These are phyloP conservation scores for Fusarium buharicum DNA, from an alignment of 2,329 filamentous ascomycete species.

Conservation along the genomic window DNA sequence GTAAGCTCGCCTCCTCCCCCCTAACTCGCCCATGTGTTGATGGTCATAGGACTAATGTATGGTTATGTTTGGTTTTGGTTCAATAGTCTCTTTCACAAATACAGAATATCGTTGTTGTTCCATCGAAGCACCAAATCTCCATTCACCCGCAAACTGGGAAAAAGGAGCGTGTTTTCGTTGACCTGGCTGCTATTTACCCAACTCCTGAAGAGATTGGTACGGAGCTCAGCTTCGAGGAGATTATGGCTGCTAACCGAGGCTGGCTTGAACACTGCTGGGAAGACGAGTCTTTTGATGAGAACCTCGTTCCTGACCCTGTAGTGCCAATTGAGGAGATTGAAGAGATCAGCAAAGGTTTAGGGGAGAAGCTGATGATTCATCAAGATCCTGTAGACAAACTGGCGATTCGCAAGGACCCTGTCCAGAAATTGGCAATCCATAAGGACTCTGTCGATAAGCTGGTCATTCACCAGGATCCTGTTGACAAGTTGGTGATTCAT, in stretches of 20 bases:
- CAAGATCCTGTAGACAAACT: constrained; percentile 43
- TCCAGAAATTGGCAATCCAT: constrained; percentile 22
- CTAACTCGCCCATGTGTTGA: constrained; percentile 76
- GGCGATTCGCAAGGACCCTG: constrained; percentile 20
- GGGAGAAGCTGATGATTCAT: constrained; percentile 44
- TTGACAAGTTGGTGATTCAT: constrained; percentile 22
- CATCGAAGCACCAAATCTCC: constrained; percentile 79
- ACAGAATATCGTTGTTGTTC: constrained; percentile 74
- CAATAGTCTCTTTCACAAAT: constrained; percentile 69
- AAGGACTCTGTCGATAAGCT: constrained; percentile 15
- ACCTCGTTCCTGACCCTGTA: constrained; percentile 45
- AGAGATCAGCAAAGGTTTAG: constrained; percentile 44
- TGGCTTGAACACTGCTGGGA: constrained; percentile 70
- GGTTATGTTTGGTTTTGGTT: constrained; percentile 55
- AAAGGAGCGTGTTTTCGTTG: constrained; percentile 86
- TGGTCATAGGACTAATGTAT: constrained; percentile 95
- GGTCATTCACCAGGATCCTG: constrained; percentile 19
- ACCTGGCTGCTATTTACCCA: constrained; percentile 87
- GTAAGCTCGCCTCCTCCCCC: constrained; percentile 64
- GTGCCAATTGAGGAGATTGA: constrained; percentile 47
- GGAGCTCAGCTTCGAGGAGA: constrained; percentile 91
- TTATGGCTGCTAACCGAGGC: constrained; percentile 81
- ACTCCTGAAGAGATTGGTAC: constrained; percentile 74
- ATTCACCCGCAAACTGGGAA: constrained; percentile 85
- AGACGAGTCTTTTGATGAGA: constrained; percentile 53